Evolutionary conservation across 352 stramenopile genomes (phyloP).

Genomic region (Pythium scleroteichum): DNA sequence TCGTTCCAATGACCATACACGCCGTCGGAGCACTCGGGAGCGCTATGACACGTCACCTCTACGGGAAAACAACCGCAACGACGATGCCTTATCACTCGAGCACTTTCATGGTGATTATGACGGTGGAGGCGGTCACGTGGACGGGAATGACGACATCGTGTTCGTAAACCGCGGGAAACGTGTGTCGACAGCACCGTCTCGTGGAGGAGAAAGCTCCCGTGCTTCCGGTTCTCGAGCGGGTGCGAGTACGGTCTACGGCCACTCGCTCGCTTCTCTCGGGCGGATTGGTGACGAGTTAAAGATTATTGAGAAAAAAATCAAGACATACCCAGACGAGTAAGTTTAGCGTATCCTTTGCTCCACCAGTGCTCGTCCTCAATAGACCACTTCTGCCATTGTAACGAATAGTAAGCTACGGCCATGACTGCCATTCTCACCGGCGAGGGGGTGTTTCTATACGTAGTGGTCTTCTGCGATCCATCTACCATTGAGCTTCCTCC

Average conservation of each 20-base stretch:
- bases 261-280: slow-evolving; percentile 55
- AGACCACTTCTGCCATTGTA: neutral
- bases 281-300: slow-evolving; percentile 67
- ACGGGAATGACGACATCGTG: slow-evolving; percentile 26
- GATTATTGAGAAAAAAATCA: slow-evolving; percentile 71
- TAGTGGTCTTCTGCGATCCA: neutral
- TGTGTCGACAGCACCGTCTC: slow-evolving; percentile 23
- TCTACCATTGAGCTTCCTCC: slow-evolving; percentile 22
- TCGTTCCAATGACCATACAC: slow-evolving; percentile 25
- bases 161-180: slow-evolving; percentile 41
- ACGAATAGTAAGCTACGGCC: slow-evolving; percentile 18
- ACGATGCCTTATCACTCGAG: slow-evolving; percentile 26
- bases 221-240: slow-evolving; percentile 22
- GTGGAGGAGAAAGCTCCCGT: slow-evolving; percentile 26
- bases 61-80: slow-evolving; percentile 19
- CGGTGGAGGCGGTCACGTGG: neutral
- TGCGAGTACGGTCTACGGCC: slow-evolving; percentile 41
- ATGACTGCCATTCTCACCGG: neutral
- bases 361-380: neutral
- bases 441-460: neutral
- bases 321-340: slow-evolving; percentile 35
- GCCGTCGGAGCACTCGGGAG: slow-evolving; percentile 24
- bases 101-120: slow-evolving; percentile 26
- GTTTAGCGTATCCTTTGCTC: neutral
- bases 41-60: slow-evolving; percentile 9